Base-by-base conservation (phyloP, 1,284 basidiomycete species). In the Ganoderma boninense region DNA sequence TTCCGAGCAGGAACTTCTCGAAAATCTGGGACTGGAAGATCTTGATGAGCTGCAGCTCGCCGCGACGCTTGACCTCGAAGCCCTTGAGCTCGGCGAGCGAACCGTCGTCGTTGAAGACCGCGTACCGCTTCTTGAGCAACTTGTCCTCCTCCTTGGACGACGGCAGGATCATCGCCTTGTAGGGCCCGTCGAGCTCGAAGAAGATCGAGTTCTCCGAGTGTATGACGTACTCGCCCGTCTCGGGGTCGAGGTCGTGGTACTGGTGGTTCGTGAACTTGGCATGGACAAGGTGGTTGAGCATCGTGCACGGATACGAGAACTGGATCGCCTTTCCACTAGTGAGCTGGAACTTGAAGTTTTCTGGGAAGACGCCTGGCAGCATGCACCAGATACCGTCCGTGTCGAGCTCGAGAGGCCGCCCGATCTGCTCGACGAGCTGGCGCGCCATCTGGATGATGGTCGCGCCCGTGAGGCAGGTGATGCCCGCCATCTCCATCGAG, bases 351-450 rank as follows among this genome's bases (percentile, higher is more conserved):
- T 92, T 94, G 89, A 99, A 99, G 83, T 99, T 96, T 82, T 99
- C 98, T 1, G 98, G 98, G 82, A 99, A 99, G 14, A 96, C 90
- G 11, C 96, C 96, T 7, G 98, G 98, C 32, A 99, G 90, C 98
- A 99, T 99, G 82, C 98, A 99, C 98, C 98, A 99, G 76, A 99
- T 99, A 77, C 98, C 98, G 82, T 99, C 98, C 16, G 98, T 99
- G 82, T 99, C 98, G 74, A 99, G 85, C 80, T 99, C 98, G 66
- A 99, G 90, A 0, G 98, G 98, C 23, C 98, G 91, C 1, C 98
- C 98, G 68, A 99, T 97, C 80, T 98, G 95, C 77, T 99, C 98
- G 35, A 99, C 98, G 18, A 98, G 87, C 73, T 97, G 95, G 49
- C 98, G 91, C n/a, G 98, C 98, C 96, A 99, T 97, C 81, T 99